A percentile compares a stretch with the other conserved stretches of the same genome.
phyloP scores from a whole-genome alignment of 140 eudicot species.

The Bidens hawaiensis region DNA sequence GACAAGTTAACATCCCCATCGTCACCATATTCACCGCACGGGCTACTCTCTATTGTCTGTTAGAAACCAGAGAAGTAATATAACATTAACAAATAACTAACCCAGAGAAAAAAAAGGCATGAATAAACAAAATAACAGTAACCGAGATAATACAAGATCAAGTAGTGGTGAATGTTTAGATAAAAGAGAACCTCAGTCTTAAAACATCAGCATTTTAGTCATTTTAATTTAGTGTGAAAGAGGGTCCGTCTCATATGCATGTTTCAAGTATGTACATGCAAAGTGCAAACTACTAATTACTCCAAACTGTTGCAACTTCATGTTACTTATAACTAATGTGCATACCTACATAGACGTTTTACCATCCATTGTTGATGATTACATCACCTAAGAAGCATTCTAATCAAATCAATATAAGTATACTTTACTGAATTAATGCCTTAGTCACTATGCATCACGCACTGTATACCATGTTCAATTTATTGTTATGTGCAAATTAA shows the following conservation, averaged over 20 bases:
- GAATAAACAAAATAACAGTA: neutral
- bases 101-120: neutral
- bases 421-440: neutral
- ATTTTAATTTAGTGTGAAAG: neutral
- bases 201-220: neutral
- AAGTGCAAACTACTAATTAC: neutral
- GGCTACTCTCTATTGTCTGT: slow-evolving; percentile 98
- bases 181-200: neutral
- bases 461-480: neutral
- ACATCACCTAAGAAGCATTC: slow-evolving; percentile 4
- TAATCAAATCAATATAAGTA: neutral
- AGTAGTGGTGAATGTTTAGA: neutral
- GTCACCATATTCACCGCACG: slow-evolving; percentile 78
- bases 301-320: neutral
- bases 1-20: slow-evolving; percentile 89
- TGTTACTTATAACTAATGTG: neutral
- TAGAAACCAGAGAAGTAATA: neutral
- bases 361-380: neutral
- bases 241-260: slow-evolving; percentile 13
- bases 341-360: neutral
- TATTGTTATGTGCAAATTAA: slow-evolving; percentile 1
- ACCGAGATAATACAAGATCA: slow-evolving; percentile 5
- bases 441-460: slow-evolving; percentile 1
- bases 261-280: neutral
- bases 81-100: slow-evolving; percentile 12